Conservation (phyloP, 257 asterid genomes). For the Cynanchum wilfordii region DNA sequence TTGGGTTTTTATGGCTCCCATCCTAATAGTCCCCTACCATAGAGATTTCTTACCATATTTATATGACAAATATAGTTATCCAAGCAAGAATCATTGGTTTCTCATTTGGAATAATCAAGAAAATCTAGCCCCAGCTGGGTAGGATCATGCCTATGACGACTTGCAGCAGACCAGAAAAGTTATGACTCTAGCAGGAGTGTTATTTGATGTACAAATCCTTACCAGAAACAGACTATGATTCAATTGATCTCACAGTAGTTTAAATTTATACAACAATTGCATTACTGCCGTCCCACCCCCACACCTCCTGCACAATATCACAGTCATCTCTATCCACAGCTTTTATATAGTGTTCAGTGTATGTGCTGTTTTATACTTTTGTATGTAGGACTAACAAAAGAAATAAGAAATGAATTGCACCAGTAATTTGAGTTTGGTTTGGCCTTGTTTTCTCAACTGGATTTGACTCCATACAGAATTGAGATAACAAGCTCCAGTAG, state of each 20-base stretch:
- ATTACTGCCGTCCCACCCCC: neutral
- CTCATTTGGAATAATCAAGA: too few relatives aligned
- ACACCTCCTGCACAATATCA: neutral
- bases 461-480: neutral
- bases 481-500: neutral
- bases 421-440: neutral
- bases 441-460: neutral
- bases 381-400: neutral
- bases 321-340: constrained; percentile 3
- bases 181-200: too few relatives aligned
- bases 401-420: constrained; percentile 3
- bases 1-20: too few relatives aligned
- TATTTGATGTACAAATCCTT: too few relatives aligned
- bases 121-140: too few relatives aligned
- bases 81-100: too few relatives aligned
- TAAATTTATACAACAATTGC: constrained; percentile 11
- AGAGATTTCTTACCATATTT: too few relatives aligned
- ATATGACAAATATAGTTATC: too few relatives aligned
- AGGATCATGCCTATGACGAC: too few relatives aligned
- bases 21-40: too few relatives aligned
- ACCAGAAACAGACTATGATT: too few relatives aligned
- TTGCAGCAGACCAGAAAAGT: too few relatives aligned
- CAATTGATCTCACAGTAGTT: neutral
- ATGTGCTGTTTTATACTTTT: neutral
- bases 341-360: constrained; percentile 2